phyloP scores from a whole-genome alignment of 805 yeast species.

The Starmerella asiatica region DNA sequence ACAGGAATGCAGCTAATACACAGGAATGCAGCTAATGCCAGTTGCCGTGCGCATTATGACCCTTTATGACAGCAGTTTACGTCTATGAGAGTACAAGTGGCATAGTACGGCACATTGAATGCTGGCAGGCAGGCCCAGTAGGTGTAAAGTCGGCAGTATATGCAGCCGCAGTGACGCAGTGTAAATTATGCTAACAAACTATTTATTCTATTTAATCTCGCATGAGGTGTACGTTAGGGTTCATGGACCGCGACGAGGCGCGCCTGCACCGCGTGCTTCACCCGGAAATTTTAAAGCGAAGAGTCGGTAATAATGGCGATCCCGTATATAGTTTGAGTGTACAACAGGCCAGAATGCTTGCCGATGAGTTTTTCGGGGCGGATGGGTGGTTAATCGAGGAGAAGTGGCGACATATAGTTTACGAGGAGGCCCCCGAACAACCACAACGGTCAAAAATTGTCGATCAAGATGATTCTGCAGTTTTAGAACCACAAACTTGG shows the following conservation, averaged over 20 bases:
- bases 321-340: conserved; percentile 1
- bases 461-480: too few species aligned
- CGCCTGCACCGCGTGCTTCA: neutral
- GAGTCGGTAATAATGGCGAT: neutral
- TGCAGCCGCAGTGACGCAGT: neutral
- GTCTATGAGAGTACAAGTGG: too few species aligned
- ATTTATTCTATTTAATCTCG: neutral
- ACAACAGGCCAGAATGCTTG: conserved; percentile 9
- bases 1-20: too few species aligned
- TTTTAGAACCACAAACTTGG: too few species aligned
- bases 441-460: too few species aligned
- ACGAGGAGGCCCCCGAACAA: too few species aligned
- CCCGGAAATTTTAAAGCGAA: conserved; percentile 2
- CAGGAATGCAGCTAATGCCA: too few species aligned
- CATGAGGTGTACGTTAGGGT: neutral
- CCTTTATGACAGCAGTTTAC: too few species aligned
- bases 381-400: conserved; percentile 11
- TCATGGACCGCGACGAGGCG: neutral
- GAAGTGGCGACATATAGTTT: neutral
- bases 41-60: too few species aligned
- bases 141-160: neutral
- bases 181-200: too few species aligned
- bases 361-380: conserved; percentile 13
- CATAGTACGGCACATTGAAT: too few species aligned
- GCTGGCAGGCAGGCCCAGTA: too few species aligned